Conservation (phyloP, 306 rosid genomes). For the Clitoria ternatea region DNA sequence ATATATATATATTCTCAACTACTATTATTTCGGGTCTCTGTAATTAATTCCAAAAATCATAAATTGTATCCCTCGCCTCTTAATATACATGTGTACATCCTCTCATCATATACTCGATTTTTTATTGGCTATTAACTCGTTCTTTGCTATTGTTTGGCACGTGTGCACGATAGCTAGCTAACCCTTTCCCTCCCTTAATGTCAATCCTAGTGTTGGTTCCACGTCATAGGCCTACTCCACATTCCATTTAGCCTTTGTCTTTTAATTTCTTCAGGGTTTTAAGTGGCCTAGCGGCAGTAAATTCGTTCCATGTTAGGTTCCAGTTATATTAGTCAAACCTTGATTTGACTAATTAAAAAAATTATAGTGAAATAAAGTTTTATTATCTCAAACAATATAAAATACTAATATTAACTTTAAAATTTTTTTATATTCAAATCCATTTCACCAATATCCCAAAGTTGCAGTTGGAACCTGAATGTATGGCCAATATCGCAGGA, state of each 20-base stretch:
- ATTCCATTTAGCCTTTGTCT: background rate
- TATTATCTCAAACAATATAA: too few species aligned
- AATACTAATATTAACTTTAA: too few species aligned
- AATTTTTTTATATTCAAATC: background rate
- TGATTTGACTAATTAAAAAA: too few species aligned
- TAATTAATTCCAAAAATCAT: background rate
- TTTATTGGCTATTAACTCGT: background rate
- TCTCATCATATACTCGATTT: background rate
- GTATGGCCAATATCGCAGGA: background rate
- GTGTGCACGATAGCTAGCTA: background rate
- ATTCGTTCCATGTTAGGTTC: too few species aligned
- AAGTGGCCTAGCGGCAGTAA: constrained; percentile 2
- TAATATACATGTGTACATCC: constrained; percentile 6
- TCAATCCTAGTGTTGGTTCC: constrained; percentile 32
- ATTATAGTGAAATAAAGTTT: too few species aligned
- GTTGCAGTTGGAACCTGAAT: background rate
- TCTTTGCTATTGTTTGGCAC: constrained; percentile 36
- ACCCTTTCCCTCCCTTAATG: background rate
- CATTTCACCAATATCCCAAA: constrained; percentile 15
- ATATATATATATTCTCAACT: too few species aligned
- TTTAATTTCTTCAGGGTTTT: background rate
- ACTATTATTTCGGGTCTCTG: too few species aligned
- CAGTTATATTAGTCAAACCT: too few species aligned
- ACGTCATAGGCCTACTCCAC: constrained; percentile 42
- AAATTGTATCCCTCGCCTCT: background rate